phyloP scores from a whole-genome alignment of 2,329 filamentous ascomycete genomes.

The Furcasterigmium sp. region DNA sequence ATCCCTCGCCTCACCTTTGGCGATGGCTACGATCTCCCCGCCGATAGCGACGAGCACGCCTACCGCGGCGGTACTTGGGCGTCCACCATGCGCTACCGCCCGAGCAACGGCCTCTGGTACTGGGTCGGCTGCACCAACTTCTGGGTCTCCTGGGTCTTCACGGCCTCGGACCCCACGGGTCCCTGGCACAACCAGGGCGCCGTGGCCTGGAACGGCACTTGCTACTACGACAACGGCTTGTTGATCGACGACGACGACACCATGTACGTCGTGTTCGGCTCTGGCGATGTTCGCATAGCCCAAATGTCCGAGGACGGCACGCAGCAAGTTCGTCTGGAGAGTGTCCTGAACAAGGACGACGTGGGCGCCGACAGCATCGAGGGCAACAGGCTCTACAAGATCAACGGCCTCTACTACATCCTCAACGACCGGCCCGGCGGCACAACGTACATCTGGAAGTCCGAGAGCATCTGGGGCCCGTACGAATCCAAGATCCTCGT shows the following conservation, averaged over 20 bases:
- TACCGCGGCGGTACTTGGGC: constrained; percentile 54
- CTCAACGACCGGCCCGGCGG: constrained; percentile 40
- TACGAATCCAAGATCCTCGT: constrained; percentile 41
- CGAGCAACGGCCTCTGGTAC: constrained; percentile 44
- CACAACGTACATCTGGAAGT: constrained; percentile 43
- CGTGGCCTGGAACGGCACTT: constrained; percentile 27
- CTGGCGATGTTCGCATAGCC: constrained; percentile 41
- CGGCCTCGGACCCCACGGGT: constrained; percentile 31
- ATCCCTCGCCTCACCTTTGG: constrained; percentile 40
- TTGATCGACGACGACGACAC: constrained; percentile 55
- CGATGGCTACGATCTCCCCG: constrained; percentile 38
- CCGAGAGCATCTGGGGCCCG: constrained; percentile 44
- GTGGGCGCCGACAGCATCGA: constrained; percentile 34
- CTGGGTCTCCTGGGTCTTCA: constrained; percentile 47
- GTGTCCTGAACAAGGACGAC: constrained; percentile 35
- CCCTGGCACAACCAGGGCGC: constrained; percentile 34
- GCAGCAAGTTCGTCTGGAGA: constrained; percentile 34
- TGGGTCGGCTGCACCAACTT: constrained; percentile 53
- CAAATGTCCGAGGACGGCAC: constrained; percentile 44
- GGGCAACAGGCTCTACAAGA: constrained; percentile 52
- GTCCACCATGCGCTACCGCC: constrained; percentile 44
- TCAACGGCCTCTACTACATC: constrained; percentile 51
- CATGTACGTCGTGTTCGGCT: constrained; percentile 53
- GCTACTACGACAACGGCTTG: constrained; percentile 54
- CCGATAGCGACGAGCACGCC: constrained; percentile 28